These are phyloP conservation scores for Pseudogymnoascus sp. DNA, from an alignment of 2,329 filamentous ascomycete species.

Conservation along the genomic window DNA sequence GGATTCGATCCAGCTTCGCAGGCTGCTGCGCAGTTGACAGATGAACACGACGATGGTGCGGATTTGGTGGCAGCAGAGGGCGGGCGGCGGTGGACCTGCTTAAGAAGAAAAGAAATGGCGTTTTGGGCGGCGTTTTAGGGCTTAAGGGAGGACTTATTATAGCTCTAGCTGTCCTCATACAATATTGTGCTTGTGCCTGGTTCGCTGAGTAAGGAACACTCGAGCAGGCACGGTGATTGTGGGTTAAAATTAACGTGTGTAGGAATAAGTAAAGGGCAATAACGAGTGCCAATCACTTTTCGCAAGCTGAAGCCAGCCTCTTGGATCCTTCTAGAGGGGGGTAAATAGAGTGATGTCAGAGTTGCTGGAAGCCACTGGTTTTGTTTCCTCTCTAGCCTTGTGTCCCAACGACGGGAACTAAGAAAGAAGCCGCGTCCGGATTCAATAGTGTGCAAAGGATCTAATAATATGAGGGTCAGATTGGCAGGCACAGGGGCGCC, in stretches of 20 bases:
- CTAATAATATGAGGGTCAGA: background rate
- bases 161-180: background rate
- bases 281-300: constrained; percentile 1
- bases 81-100: background rate
- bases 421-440: background rate
- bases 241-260: background rate
- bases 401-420: constrained; percentile 1
- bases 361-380: background rate
- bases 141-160: background rate
- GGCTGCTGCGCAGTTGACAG: background rate
- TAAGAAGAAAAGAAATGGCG: background rate
- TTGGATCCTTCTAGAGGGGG: background rate
- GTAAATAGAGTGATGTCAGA: constrained; percentile 3
- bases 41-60: background rate
- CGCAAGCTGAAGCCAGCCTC: background rate
- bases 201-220: background rate
- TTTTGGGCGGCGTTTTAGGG: background rate
- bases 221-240: background rate
- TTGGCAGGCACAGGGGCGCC: background rate
- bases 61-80: background rate
- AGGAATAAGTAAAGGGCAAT: background rate
- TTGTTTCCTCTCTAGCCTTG: background rate
- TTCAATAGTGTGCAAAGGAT: background rate
- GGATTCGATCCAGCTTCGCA: constrained; percentile 24
- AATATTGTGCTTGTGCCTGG: background rate